phyloP scores from a whole-genome alignment of 352 stramenopile genomes.

The Elongisporangium prolatum region DNA sequence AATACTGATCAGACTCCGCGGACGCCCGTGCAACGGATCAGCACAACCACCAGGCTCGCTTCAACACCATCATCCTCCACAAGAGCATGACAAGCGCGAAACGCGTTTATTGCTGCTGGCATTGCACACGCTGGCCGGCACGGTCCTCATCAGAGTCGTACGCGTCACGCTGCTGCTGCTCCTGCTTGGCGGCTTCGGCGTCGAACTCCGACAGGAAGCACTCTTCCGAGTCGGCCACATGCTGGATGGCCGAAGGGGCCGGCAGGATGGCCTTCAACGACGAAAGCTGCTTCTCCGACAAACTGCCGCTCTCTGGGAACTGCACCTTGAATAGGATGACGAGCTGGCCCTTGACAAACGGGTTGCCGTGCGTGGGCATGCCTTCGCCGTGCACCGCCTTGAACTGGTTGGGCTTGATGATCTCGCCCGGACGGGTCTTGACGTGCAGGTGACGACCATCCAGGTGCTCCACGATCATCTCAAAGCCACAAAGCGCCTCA shows the following conservation, averaged over 20 bases:
- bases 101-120: conserved; percentile 82
- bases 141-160: conserved; percentile 94
- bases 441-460: conserved; percentile 91
- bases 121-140: conserved; percentile 85
- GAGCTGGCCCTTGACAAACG: conserved; percentile 97
- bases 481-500: conserved; percentile 90
- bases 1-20: not conserved
- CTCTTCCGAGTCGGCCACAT: conserved; percentile 59
- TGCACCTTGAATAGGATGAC: conserved; percentile 98
- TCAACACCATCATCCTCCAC: conserved; percentile 6
- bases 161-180: conserved; percentile 58
- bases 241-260: conserved; percentile 38
- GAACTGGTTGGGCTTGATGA: conserved; percentile 92
- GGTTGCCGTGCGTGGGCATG: conserved; percentile 97
- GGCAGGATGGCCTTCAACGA: conserved; percentile 61
- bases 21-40: not conserved
- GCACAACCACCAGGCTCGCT: conserved; percentile 10
- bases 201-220: conserved; percentile 92
- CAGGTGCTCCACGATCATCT: conserved; percentile 92
- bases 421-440: conserved; percentile 90
- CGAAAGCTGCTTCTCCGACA: conserved; percentile 85
- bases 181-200: conserved; percentile 83
- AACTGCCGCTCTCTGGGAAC: conserved; percentile 89
- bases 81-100: conserved; percentile 10
- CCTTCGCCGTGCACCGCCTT: conserved; percentile 95